These are phyloP conservation scores for Penicillium crystallinum DNA, from an alignment of 495 filamentous ascomycete species.

Conservation along the genomic window DNA sequence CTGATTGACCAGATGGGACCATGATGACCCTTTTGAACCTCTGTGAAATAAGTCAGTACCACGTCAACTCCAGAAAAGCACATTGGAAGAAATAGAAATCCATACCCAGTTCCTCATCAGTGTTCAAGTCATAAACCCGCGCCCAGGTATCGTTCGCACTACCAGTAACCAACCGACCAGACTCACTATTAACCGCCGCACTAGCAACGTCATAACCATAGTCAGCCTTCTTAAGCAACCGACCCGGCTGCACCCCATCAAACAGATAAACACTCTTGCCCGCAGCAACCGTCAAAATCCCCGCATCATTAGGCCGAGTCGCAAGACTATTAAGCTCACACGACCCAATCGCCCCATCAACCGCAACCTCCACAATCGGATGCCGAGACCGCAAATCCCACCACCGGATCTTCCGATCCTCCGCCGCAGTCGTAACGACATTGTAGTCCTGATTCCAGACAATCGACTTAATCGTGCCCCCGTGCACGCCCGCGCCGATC, in stretches of 20 bases:
- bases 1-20: slow-evolving; percentile 93
- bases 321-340: slow-evolving; percentile 72
- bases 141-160: slow-evolving; percentile 89
- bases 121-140: slow-evolving; percentile 81
- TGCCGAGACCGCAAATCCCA: slow-evolving; percentile 77
- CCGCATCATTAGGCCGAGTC: slow-evolving; percentile 35
- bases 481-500: slow-evolving; percentile 77
- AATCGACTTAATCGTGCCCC: slow-evolving; percentile 86
- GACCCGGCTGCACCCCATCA: slow-evolving; percentile 63
- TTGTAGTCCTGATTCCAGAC: slow-evolving; percentile 87
- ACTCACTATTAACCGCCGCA: slow-evolving; percentile 77
- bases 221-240: slow-evolving; percentile 69
- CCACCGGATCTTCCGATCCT: slow-evolving; percentile 90
- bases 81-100: slow-evolving; percentile 1
- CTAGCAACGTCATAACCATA: slow-evolving; percentile 80
- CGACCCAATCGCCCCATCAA: slow-evolving; percentile 80
- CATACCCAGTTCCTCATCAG: slow-evolving; percentile 68
- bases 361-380: slow-evolving; percentile 61
- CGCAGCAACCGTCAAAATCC: slow-evolving; percentile 54
- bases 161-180: slow-evolving; percentile 79
- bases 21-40: slow-evolving; percentile 95
- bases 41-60: slow-evolving; percentile 37
- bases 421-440: slow-evolving; percentile 79
- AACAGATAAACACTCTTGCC: slow-evolving; percentile 93
- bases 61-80: neutral